phyloP scores from a whole-genome alignment of 1,284 basidiomycete genomes.

The Flammula alnicola region DNA sequence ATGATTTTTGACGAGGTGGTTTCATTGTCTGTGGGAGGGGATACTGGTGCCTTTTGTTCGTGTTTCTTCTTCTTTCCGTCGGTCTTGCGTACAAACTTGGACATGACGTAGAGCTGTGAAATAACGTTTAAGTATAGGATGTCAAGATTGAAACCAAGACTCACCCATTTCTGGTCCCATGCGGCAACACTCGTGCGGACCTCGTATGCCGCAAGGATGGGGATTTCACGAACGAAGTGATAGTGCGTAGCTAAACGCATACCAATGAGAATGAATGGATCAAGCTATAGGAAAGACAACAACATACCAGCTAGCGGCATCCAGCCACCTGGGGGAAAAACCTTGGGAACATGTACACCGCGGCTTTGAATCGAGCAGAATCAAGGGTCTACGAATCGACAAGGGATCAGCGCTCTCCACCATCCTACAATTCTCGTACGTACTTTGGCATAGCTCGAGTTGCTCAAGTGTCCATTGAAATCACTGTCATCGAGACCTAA shows the following conservation, averaged over 20 bases:
- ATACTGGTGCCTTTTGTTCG: slow-evolving; percentile 10
- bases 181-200: slow-evolving; percentile 67
- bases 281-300: too few species aligned
- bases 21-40: slow-evolving; percentile 19
- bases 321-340: slow-evolving; percentile 69
- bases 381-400: slow-evolving; percentile 42
- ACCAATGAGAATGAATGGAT: too few species aligned
- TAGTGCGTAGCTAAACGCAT: slow-evolving; percentile 73
- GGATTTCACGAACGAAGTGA: slow-evolving; percentile 80
- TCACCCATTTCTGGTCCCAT: slow-evolving; percentile 91
- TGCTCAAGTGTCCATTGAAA: slow-evolving; percentile 74
- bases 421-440: slow-evolving; percentile 8
- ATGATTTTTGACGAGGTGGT: slow-evolving; percentile 17
- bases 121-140: not conserved
- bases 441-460: slow-evolving; percentile 79
- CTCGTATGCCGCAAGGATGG: slow-evolving; percentile 72
- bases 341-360: slow-evolving; percentile 58
- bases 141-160: not conserved
- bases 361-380: slow-evolving; percentile 45
- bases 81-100: slow-evolving; percentile 69
- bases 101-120: slow-evolving; percentile 64
- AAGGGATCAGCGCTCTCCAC: not conserved
- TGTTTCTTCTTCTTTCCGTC: slow-evolving; percentile 38
- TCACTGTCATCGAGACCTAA: slow-evolving; percentile 72
- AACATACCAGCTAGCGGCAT: slow-evolving; percentile 70